Base-by-base conservation (phyloP, 257 asterid species). In the Linderniella brevidens region DNA sequence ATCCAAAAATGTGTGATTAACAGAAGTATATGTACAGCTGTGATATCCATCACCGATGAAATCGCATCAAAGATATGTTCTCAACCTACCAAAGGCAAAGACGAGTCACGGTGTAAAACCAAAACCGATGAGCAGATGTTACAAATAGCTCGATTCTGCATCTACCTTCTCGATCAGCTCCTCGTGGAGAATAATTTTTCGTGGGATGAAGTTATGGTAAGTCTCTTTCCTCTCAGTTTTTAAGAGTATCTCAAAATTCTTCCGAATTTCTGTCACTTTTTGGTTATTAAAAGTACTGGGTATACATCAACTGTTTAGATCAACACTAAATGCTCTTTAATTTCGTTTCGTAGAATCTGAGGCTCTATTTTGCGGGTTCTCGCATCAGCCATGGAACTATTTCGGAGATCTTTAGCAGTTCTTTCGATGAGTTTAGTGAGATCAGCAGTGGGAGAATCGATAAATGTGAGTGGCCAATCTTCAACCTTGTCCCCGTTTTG, bases 181-280 rank as follows among this genome's bases (percentile, higher is more conserved):
- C 92, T 87, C 41, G 54, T 58, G 9, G 85, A 76, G 64, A 67
- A 64, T 43, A 57, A 48, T 48, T 72, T 84, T 61, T 40, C 76
- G 37, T 88, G 98, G 98, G 74, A 68, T 45, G 87, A 88, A 53
- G 65, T 73, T 17, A 46, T 68, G 94, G 98, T 88, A 41, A 57
- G 94, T 68, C 62, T 57, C 17, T 55, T 56, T 52, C 35, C 11
- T 41, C 19, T 9, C 46, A 43, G 35, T 13, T 8, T 5, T 15
- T 35, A 11, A 11, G 41, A 1, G 8, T 49, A 37, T 17, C 52
- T 45, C 19, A 25, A 25, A 25, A 25, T 25, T 25, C 44, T 1
- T n/a, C n/a, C n/a, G n/a, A n/a, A n/a, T n/a, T n/a, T n/a, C n/a
- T n/a, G n/a, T 14, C n/a, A 40, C 14, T 4, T 14, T 11, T 44